Base-by-base conservation (phyloP, 2,329 filamentous ascomycete genomes). In the Fusarium liriodendri region DNA sequence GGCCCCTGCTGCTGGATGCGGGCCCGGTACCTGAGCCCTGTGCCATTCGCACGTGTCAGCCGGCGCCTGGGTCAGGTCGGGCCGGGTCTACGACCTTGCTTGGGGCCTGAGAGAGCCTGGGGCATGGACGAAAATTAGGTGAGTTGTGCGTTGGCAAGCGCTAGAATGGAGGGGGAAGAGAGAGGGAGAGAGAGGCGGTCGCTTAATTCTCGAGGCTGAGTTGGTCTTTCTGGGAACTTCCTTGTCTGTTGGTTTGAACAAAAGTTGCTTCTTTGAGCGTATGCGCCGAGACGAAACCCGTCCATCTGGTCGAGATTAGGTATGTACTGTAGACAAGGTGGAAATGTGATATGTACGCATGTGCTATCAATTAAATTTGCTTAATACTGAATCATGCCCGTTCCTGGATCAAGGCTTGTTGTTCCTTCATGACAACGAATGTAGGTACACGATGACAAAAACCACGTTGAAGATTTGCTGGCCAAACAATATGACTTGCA, bases 31-130 rank as follows among this genome's bases (percentile, higher is more conserved):
- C 70, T 75, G 72, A 71, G 74, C 72, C 75, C 72, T 71, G 67
- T 75, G 67, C 70, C 69, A 74, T 75, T 74, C 69, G 72, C 72
- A 74, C 72, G 72, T 75, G 72, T 75, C 72, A 69, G 52, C 59
- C 72, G 72, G 50, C 62, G 63, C 63, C 69, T 69, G 60, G 62
- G 70, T 59, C 62, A 69, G 70, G 71, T 74, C 68, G 60, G 71
- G 68, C 68, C 71, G 61, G 71, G 71, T 72, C 71, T 27, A 29
- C 22, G 22, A 47, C 58, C 58, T 33, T 32, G 58, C 40, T 47
- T 50, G 27, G 47, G 47, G 58, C 38, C 37, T 38, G n/a, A 18
- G 25, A 27, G 25, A n/a, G 42, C 42, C 42, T 13, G n/a, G 73
- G 35, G 55, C 61, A 13, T 11, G 47, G 47, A 52, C 42, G 25